Evolutionary conservation across 1,284 basidiomycete species (phyloP).

Genomic region (Heimioporus retisporus): DNA sequence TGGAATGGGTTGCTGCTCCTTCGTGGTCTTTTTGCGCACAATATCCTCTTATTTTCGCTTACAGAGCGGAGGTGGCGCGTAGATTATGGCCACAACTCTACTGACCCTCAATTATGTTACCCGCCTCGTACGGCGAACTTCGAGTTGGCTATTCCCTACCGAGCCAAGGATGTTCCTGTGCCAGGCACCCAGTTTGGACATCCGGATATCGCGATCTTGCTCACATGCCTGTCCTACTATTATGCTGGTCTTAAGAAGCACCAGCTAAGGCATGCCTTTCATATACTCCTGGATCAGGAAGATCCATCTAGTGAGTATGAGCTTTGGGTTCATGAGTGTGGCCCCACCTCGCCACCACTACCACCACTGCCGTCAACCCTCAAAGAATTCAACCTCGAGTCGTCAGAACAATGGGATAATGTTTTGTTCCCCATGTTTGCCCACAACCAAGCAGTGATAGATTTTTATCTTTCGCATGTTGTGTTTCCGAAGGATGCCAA

Average conservation of each 20-base stretch:
- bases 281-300: conserved; percentile 50
- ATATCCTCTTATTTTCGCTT: conserved; percentile 30
- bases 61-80: conserved; percentile 58
- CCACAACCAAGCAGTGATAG: conserved; percentile 49
- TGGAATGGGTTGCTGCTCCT: conserved; percentile 51
- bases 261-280: conserved; percentile 51
- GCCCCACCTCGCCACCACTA: conserved; percentile 31
- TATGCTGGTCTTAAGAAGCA: conserved; percentile 52
- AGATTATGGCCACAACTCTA: conserved; percentile 56
- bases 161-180: neutral
- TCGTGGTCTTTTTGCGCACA: conserved; percentile 54
- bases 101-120: no score
- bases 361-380: conserved; percentile 17
- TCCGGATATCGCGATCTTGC: neutral
- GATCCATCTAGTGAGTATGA: conserved; percentile 40
- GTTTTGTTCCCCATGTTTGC: conserved; percentile 47
- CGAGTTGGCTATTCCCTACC: neutral
- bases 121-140: no score
- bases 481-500: conserved; percentile 43
- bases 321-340: conserved; percentile 53
- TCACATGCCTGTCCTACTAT: conserved; percentile 35
- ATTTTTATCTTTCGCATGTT: conserved; percentile 56
- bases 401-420: conserved; percentile 43
- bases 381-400: conserved; percentile 33
- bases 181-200: neutral